A percentile compares a stretch with the other conserved stretches of the same genome.
These are phyloP conservation scores for Strigomonas galati DNA, from an alignment of 208 protist genomes.

Conservation along the genomic window DNA sequence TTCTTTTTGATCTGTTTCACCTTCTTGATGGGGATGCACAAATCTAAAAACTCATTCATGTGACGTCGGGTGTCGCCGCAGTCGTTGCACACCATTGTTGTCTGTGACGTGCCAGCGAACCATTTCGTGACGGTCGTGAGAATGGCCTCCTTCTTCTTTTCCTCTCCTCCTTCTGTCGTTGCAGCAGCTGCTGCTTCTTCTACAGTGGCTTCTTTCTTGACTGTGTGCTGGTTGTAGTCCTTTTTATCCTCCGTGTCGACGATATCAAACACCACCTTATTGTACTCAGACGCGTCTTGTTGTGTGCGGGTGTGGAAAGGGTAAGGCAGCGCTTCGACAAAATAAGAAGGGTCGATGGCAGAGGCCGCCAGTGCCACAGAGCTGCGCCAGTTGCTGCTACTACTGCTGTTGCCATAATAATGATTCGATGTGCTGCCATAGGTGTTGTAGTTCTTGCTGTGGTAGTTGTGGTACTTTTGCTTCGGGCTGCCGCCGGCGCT, in stretches of 20 bases:
- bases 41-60: slow-evolving; percentile 45
- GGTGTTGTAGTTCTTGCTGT: too few species aligned
- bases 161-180: too few species aligned
- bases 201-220: too few species aligned
- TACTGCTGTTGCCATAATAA: not conserved
- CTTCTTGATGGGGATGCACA: slow-evolving; percentile 22
- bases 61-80: slow-evolving; percentile 31
- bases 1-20: not conserved
- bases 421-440: not conserved
- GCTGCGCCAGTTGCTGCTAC: slow-evolving; percentile 8
- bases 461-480: too few species aligned
- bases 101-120: slow-evolving; percentile 49
- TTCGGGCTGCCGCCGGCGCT: too few species aligned
- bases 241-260: slow-evolving; percentile 33
- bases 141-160: slow-evolving; percentile 15
- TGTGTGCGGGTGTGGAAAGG: slow-evolving; percentile 57
- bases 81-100: slow-evolving; percentile 35
- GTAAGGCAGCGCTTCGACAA: slow-evolving; percentile 27
- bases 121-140: slow-evolving; percentile 35
- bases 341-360: slow-evolving; percentile 30
- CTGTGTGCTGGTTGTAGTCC: too few species aligned
- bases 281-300: slow-evolving; percentile 77
- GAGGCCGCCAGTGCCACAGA: not conserved
- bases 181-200: too few species aligned
- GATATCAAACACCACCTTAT: slow-evolving; percentile 53